Percentiles rank a stretch among this genome's conserved stretches.
These are phyloP conservation scores for Colletotrichum sp. DNA, from an alignment of 2,329 filamentous ascomycete genomes.

Conservation along the genomic window DNA sequence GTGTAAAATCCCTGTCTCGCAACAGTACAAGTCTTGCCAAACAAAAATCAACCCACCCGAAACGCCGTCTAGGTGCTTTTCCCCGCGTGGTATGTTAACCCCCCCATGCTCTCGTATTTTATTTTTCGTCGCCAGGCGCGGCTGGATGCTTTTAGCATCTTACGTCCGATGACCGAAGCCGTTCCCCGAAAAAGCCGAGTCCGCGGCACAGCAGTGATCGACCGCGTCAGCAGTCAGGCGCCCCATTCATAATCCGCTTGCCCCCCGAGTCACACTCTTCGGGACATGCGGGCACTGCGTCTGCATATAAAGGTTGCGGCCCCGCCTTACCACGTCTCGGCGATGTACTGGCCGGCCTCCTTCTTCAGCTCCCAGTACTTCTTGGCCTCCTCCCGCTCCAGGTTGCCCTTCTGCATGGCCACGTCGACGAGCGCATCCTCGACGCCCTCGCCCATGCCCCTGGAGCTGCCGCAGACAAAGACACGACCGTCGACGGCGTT, in stretches of 20 bases:
- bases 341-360: conserved; percentile 93
- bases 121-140: neutral
- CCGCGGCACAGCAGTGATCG: neutral
- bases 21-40: neutral
- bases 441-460: conserved; percentile 98
- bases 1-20: neutral
- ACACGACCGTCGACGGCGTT: conserved; percentile 95
- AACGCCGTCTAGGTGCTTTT: conserved; percentile 13
- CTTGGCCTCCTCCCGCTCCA: conserved; percentile 80
- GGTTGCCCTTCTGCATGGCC: conserved; percentile 88
- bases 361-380: conserved; percentile 94
- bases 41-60: neutral
- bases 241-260: neutral
- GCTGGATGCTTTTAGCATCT: neutral
- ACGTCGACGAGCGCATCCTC: conserved; percentile 87
- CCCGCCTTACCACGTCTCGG: conserved; percentile 68
- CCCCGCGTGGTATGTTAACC: neutral
- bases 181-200: conserved; percentile 4
- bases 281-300: neutral
- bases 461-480: conserved; percentile 94
- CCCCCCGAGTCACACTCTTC: neutral
- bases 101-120: neutral
- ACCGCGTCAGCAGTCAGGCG: conserved; percentile 5
- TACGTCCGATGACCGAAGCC: conserved; percentile 14
- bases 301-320: neutral